Evolutionary conservation across 345 rosid genomes (phyloP).

Genomic region (Balakata baccata): DNA sequence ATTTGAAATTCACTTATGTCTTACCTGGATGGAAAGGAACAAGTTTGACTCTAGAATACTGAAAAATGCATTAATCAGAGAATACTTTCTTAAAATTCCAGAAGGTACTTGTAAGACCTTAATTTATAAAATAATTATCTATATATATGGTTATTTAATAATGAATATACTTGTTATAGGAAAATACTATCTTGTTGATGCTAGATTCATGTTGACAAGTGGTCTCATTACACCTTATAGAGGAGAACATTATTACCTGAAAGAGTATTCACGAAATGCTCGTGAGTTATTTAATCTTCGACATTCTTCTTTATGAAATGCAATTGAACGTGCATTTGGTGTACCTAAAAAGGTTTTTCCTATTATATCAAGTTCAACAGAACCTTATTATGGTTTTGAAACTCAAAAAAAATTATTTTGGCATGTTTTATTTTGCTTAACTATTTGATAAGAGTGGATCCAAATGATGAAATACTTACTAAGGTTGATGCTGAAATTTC

Average conservation of each 20-base stretch:
- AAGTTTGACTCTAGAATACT: background rate
- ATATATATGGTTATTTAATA: background rate
- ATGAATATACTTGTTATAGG: background rate
- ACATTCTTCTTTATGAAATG: background rate
- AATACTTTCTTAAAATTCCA: background rate
- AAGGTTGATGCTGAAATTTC: no score
- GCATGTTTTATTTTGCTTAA: background rate
- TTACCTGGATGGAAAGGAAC: conserved; percentile 4
- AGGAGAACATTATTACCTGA: background rate
- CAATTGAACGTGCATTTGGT: background rate
- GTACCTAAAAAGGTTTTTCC: background rate
- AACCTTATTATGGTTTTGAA: background rate
- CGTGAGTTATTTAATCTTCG: background rate
- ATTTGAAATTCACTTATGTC: conserved; percentile 10
- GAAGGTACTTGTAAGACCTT: background rate
- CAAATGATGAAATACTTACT: no score
- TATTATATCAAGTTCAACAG: background rate
- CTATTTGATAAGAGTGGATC: background rate
- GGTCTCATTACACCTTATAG: background rate
- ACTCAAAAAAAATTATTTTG: background rate
- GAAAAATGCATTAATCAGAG: background rate
- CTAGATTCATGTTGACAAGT: background rate
- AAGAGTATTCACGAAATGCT: conserved; percentile 1
- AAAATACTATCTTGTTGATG: conserved; percentile 6
- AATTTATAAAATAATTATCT: background rate